Evolutionary conservation across 75 land plant species (phyloP), one percentile per base, ranked within the genome.

Genomic region (Sequoiadendron giganteum): DNA sequence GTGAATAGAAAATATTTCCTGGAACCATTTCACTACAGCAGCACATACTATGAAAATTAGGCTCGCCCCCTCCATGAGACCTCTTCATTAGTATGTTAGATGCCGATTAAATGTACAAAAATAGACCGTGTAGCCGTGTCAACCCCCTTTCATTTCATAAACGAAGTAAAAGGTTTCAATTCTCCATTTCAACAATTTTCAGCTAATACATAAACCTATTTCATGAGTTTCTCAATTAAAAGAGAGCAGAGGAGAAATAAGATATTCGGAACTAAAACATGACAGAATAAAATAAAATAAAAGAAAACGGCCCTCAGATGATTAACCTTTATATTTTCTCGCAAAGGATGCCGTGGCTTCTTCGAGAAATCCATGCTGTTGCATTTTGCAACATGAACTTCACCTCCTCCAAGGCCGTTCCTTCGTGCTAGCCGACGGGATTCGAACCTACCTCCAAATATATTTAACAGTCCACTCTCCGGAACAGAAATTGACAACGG

Each of bases 281-380:
- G 5, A 19, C 11, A 16, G 48, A 43, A 82, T 45, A 82, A 68
- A 8, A n/a, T n/a, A 82, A 47, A n/a, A 45, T 28, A 1, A 82
- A n/a, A n/a, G n/a, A n/a, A 47, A 28, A 43, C 9, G 30, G 14
- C 19, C 84, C 49, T 32, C 40, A 18, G 49, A 47, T 82, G 2
- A 82, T 48, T 28, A 30, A 82, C 84, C 84, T 82, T 82, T 45
- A 45, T 42, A n/a, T 82, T 45, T 45, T 82, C 84, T 18, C 49
- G 84, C 32, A 38, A 79, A 3, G 45, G 30, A 10, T 11, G 32
- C 49, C 19, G 83, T 25, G 83, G 48, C 83, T 43, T 80, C 83
- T 82, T 21, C 45, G 47, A 19, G 30, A 82, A 82, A 43, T 28
- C 84, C 30, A 48, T 82, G 30, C 30, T 45, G 34, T 47, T 28